phyloP scores from a whole-genome alignment of 805 yeast genomes.

The Ogataea zsoltii region DNA sequence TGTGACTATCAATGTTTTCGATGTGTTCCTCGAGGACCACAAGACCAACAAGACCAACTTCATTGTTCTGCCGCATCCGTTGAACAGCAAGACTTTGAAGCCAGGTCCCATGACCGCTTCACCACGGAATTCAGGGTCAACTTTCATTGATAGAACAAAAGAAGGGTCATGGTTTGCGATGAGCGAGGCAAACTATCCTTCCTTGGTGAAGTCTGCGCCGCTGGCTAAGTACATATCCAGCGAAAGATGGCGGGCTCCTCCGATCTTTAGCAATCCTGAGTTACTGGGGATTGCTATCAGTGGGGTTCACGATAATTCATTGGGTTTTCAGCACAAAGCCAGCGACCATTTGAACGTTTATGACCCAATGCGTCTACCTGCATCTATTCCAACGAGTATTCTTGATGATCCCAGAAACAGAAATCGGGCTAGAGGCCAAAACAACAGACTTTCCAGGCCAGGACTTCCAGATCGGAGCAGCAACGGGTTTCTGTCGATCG shows the following conservation, averaged over 20 bases:
- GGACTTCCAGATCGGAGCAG: slow-evolving; percentile 15
- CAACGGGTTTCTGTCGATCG: slow-evolving; percentile 18
- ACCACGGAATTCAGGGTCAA: slow-evolving; percentile 40
- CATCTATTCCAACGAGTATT: slow-evolving; percentile 26
- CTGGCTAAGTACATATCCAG: slow-evolving; percentile 58
- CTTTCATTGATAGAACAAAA: slow-evolving; percentile 65
- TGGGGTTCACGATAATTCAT: slow-evolving; percentile 49
- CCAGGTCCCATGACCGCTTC: slow-evolving; percentile 1
- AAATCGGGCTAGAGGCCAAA: not conserved
- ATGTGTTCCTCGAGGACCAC: slow-evolving; percentile 48
- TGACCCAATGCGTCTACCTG: slow-evolving; percentile 25
- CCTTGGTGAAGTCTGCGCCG: slow-evolving; percentile 80
- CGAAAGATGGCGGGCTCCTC: slow-evolving; percentile 44
- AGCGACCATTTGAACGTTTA: slow-evolving; percentile 18
- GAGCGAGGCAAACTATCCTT: slow-evolving; percentile 75
- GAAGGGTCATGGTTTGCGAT: slow-evolving; percentile 83
- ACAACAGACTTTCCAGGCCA: slow-evolving; percentile 5
- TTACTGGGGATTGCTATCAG: slow-evolving; percentile 43
- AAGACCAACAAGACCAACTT: slow-evolving; percentile 34
- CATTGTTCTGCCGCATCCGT: slow-evolving; percentile 70
- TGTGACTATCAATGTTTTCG: slow-evolving; percentile 77
- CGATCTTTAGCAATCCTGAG: slow-evolving; percentile 38
- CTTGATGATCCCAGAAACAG: slow-evolving; percentile 14
- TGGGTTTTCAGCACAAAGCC: slow-evolving; percentile 7
- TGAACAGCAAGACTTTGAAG: slow-evolving; percentile 32